Evolutionary conservation across 2,329 filamentous ascomycete genomes (phyloP), one percentile per base, ranked within the genome.

Genomic region (Tolypocladium tropicale): DNA sequence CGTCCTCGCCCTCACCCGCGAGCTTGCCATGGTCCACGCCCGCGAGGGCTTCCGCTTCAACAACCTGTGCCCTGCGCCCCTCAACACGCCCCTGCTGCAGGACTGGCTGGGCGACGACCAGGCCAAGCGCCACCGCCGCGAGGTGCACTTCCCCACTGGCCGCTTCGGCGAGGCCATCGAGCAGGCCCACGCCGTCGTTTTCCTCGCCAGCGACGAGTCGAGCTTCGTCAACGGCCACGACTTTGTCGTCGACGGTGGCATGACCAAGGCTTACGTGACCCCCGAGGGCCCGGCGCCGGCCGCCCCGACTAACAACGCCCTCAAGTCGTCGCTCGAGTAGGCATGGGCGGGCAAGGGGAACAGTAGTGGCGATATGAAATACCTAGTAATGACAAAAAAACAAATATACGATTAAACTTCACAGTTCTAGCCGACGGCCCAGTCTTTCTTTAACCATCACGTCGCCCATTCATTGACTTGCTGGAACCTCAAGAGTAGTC

Each of bases 141-240:
- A 95, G 76, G 80, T 96, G 25, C 91, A 96, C 72, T 95, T 96
- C 79, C 91, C 91, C 6, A 83, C 81, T 9, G 91, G 91, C 46
- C 83, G 92, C 14, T 96, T 96, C 66, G 91, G 91, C 53, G 91
- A 96, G 78, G 89, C 92, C n/a, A 76, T 96, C 58, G 91, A 96
- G 78, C 91, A 95, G 76, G 91, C 91, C 0, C 88, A 95, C 60
- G 91, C 89, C 7, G 91, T 95, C 0, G 69, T 96, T 9, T 95
- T 95, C 76, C 74, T 95, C 58, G 90, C 90, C 10, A 91, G 86
- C 62, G 90, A 95, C 63, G 90, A 95, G 77, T 85, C 86, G 67
- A 90, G 88, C 76, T 95, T 95, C 65, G 88, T 95, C 66, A 95
- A 94, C 62, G 91, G 89, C 12, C 87, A 84, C 57, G 94, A 97